Evolutionary conservation across 2,329 filamentous ascomycete species (phyloP), one percentile per base, ranked within the genome.

Genomic region (Dothistroma pini): DNA sequence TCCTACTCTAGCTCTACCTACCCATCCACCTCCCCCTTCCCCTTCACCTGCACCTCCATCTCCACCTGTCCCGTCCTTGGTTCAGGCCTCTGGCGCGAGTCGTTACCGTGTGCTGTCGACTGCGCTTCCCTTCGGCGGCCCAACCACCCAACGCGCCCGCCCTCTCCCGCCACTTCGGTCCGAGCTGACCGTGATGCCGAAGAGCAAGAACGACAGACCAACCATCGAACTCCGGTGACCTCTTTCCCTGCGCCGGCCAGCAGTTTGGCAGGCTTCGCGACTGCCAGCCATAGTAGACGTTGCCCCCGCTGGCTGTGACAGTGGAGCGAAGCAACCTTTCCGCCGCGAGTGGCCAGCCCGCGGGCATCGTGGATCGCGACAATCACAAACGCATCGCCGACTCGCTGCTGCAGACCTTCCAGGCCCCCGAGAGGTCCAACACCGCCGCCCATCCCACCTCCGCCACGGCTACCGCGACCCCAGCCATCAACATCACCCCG

Each of bases 391-490:
- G 60, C 21, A 64, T 69, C 49, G 66, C 62, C 51, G 68, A 66
- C 35, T 64, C 68, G 25, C 61, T 68, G 56, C 64, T 66, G 19
- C 58, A 64, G 31, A 60, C 62, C 25, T 58, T 65, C 48, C 57
- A 63, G 50, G 50, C 56, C 10, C 51, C 63, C 34, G 60, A 62
- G n/a, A 64, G 58, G 54, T 58, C 63, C 50, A 31, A 41, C 16
- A 58, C 53, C 48, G 29, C 55, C 51, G 49, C 59, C 52, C 52
- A 12, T 57, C 47, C 58, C 62, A 58, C 35, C 63, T 63, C 38
- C 48, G 54, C 60, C 54, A 48, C 41, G 34, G 58, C 64, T 25
- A 47, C 65, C 54, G 54, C 55, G 29, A 35, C 54, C 52, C 22
- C 21, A 14, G 34, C 52, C 61, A 49, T 47, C 54, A 44, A 59